These are phyloP conservation scores for Neopestalotiopsis rosae DNA, from an alignment of 2,329 filamentous ascomycete genomes.

Conservation along the genomic window DNA sequence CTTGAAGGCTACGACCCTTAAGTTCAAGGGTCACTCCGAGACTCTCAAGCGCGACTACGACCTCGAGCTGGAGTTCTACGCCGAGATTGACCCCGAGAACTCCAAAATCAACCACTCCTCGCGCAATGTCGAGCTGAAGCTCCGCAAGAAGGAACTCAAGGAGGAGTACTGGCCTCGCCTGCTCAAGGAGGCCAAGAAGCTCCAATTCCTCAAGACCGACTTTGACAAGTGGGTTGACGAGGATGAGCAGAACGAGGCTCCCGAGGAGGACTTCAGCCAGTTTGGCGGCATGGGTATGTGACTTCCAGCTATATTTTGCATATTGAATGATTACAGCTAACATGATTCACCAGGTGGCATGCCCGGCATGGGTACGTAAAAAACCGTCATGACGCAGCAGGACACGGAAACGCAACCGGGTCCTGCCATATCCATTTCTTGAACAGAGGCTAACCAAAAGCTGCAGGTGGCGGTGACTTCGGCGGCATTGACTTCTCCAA, in stretches of 20 bases:
- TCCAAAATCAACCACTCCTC: slow-evolving; percentile 88
- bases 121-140: slow-evolving; percentile 86
- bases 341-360: slow-evolving; percentile 51
- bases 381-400: background rate
- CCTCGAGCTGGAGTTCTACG: slow-evolving; percentile 86
- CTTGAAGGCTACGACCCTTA: slow-evolving; percentile 76
- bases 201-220: slow-evolving; percentile 97
- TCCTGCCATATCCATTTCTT: background rate
- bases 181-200: slow-evolving; percentile 86
- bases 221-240: slow-evolving; percentile 99
- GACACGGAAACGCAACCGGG: background rate
- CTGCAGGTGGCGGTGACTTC: slow-evolving; percentile 67
- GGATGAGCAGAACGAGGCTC: slow-evolving; percentile 93
- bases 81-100: slow-evolving; percentile 84
- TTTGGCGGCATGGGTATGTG: slow-evolving; percentile 69
- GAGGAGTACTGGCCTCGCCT: slow-evolving; percentile 95
- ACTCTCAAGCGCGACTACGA: slow-evolving; percentile 88
- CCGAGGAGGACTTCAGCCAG: slow-evolving; percentile 78
- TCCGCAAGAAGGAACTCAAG: slow-evolving; percentile 96
- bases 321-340: slow-evolving; percentile 12
- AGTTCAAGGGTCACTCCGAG: slow-evolving; percentile 82
- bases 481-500: slow-evolving; percentile 94
- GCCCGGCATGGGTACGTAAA: slow-evolving; percentile 40
- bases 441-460: slow-evolving; percentile 24
- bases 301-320: slow-evolving; percentile 10